A percentile compares a stretch with the other conserved stretches of the same genome.
These are phyloP conservation scores for Pseudoneurospora amorphoporcata DNA, from an alignment of 495 filamentous ascomycete species.

Conservation along the genomic window DNA sequence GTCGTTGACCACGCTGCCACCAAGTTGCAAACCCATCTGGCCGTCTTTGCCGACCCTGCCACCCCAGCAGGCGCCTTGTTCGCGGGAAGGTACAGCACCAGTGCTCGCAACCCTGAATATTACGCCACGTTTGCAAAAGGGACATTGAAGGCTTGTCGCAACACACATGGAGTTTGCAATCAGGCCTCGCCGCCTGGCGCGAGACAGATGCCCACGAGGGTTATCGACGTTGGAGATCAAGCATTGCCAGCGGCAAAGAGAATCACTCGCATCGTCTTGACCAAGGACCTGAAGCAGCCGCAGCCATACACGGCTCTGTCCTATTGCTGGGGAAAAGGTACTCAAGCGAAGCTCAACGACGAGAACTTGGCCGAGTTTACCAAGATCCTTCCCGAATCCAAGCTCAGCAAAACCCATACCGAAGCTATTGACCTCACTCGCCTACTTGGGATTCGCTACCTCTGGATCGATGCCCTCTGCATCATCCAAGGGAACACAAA, in stretches of 20 bases:
- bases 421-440: neutral
- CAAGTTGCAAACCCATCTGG: neutral
- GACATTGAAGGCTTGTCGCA: neutral
- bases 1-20: neutral
- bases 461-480: neutral
- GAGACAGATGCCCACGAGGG: neutral
- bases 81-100: constrained; percentile 1
- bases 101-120: neutral
- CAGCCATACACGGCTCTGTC: constrained; percentile 1
- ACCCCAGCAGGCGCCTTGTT: neutral
- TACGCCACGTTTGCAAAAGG: neutral
- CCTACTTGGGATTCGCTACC: neutral
- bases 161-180: neutral
- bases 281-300: neutral
- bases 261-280: neutral
- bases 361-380: neutral
- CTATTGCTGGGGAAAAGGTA: constrained; percentile 3
- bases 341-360: neutral
- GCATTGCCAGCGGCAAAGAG: neutral
- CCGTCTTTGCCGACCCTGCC: neutral
- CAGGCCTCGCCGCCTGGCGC: neutral
- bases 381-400: neutral
- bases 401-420: neutral
- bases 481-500: neutral
- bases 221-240: constrained; percentile 1